phyloP scores from a whole-genome alignment of 805 yeast species.

The Yamadazyma ubonensis region DNA sequence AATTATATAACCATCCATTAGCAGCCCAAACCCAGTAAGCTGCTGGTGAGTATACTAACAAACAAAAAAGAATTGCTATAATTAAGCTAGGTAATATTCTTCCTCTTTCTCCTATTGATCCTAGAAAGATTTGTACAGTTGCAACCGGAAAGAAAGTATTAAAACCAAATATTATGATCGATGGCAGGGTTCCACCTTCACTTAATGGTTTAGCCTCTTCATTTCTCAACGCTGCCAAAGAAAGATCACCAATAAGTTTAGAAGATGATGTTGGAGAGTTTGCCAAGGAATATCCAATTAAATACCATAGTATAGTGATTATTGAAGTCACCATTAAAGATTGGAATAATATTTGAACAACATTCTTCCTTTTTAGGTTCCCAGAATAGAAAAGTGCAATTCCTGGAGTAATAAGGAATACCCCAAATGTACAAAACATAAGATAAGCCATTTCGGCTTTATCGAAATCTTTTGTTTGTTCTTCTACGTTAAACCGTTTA shows the following conservation, averaged over 20 bases:
- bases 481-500: constrained; percentile 3
- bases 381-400: constrained; percentile 49
- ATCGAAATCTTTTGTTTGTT: constrained; percentile 25
- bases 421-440: constrained; percentile 47
- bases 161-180: constrained; percentile 44
- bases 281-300: constrained; percentile 47
- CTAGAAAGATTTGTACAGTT: constrained; percentile 48
- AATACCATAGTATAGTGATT: constrained; percentile 43
- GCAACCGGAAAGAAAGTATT: constrained; percentile 49
- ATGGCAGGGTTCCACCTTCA: constrained; percentile 50
- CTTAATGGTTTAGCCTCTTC: constrained; percentile 39
- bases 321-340: constrained; percentile 41
- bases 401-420: constrained; percentile 47
- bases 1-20: constrained; percentile 43
- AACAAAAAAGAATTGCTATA: constrained; percentile 40
- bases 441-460: constrained; percentile 52
- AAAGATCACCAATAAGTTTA: constrained; percentile 33
- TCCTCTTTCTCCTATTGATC: constrained; percentile 44
- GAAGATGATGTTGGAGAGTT: constrained; percentile 33
- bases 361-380: constrained; percentile 38
- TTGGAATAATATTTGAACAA: constrained; percentile 45
- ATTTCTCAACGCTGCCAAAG: constrained; percentile 38
- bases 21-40: constrained; percentile 49
- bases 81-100: constrained; percentile 41
- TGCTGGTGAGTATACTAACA: constrained; percentile 46